These are phyloP conservation scores for Balakata baccata DNA, from an alignment of 345 rosid genomes.

Conservation along the genomic window DNA sequence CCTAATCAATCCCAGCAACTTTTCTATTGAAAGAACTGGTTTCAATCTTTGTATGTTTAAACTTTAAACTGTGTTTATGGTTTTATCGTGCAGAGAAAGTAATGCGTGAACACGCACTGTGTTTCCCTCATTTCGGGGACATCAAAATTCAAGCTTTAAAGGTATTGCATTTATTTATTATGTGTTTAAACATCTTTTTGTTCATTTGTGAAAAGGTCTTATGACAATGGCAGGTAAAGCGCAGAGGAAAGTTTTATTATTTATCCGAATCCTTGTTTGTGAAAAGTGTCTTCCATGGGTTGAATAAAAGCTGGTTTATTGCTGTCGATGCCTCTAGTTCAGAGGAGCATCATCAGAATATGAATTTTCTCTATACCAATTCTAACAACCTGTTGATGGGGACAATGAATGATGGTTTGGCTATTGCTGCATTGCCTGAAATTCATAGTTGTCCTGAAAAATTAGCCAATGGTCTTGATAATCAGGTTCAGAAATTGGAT, in stretches of 20 bases:
- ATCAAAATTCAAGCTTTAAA: slow-evolving; percentile 47
- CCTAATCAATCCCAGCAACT: too few relatives aligned
- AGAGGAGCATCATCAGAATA: slow-evolving; percentile 16
- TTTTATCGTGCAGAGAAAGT: slow-evolving; percentile 43
- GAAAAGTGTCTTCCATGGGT: slow-evolving; percentile 44
- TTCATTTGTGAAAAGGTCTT: neutral
- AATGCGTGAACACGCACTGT: slow-evolving; percentile 35
- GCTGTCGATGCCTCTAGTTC: slow-evolving; percentile 43
- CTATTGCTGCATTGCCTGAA: slow-evolving; percentile 13
- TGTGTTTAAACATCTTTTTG: neutral
- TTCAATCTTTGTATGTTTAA: neutral
- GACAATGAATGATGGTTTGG: slow-evolving; percentile 4
- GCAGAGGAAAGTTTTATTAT: slow-evolving; percentile 46
- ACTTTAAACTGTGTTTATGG: neutral
- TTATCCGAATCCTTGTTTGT: slow-evolving; percentile 50
- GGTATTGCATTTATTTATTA: slow-evolving; percentile 29
- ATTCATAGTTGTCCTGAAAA: slow-evolving; percentile 6
- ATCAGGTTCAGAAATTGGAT: slow-evolving; percentile 14
- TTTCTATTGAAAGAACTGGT: neutral
- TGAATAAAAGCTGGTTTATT: slow-evolving; percentile 45
- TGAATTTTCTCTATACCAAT: slow-evolving; percentile 1
- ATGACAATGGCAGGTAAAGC: slow-evolving; percentile 34
- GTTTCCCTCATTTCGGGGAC: slow-evolving; percentile 50
- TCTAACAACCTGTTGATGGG: slow-evolving; percentile 6
- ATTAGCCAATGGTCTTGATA: slow-evolving; percentile 8